Percentiles rank a stretch among this genome's conserved stretches.
phyloP scores from a whole-genome alignment of 306 rosid species.

The Acmispon strigosus region DNA sequence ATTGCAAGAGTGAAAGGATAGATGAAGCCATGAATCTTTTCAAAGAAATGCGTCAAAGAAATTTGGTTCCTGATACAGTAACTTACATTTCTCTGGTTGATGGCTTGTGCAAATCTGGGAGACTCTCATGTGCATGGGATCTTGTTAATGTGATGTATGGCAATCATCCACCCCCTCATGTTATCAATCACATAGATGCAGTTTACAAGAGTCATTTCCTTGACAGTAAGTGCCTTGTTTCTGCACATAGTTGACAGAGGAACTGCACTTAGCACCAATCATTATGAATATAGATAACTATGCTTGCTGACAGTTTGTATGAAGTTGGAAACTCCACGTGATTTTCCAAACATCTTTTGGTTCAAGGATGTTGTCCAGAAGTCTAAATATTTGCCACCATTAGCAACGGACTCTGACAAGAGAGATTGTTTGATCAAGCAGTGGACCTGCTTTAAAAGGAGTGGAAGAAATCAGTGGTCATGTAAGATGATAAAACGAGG shows the following conservation, averaged over 20 bases:
- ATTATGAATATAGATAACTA: background rate
- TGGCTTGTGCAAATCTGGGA: slow-evolving; percentile 17
- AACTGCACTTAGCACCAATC: background rate
- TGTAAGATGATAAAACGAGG: background rate
- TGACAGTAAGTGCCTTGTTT: background rate
- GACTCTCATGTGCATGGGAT: background rate
- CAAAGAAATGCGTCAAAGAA: slow-evolving; percentile 5
- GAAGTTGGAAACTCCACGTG: background rate
- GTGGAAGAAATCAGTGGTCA: background rate
- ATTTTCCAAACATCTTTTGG: background rate
- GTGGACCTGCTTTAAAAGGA: background rate
- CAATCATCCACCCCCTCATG: background rate
- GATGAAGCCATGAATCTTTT: background rate
- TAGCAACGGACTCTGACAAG: background rate
- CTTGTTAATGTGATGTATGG: slow-evolving; percentile 1
- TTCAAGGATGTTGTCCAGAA: background rate
- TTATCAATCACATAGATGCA: background rate
- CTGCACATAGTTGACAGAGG: background rate
- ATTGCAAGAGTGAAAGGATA: slow-evolving; percentile 10
- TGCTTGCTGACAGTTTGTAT: background rate
- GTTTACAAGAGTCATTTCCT: background rate
- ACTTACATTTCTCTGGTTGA: slow-evolving; percentile 2
- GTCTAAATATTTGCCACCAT: background rate
- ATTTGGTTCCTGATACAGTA: slow-evolving; percentile 1
- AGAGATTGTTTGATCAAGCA: background rate